Evolutionary conservation across 495 filamentous ascomycete species (phyloP), one percentile per base, ranked within the genome.

Genomic region (Penicillium argentinense): DNA sequence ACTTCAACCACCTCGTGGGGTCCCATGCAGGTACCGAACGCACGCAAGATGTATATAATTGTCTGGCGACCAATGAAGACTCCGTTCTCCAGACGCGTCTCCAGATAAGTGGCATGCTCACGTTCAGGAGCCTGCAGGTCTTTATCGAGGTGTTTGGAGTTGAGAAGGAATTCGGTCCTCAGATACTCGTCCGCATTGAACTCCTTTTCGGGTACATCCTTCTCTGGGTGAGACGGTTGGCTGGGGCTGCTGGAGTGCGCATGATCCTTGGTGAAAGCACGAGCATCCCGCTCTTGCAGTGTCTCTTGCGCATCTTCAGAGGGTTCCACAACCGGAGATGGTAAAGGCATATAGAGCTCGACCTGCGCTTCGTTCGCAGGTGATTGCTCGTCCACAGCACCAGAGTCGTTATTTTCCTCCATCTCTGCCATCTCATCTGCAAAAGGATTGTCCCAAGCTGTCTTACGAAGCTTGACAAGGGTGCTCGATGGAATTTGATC

Each of bases 31-130:
- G 62, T 45, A 26, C 72, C 71, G 47, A 75, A 75, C 2, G 70
- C 72, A 28, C 66, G 66, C 12, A 75, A 52, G 22, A 75, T 70
- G 21, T 54, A 46, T 25, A 67, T 57, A 30, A 69, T 66, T 59
- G 74, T 71, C 22, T 62, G 59, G 13, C 69, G 69, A 28, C 72
- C 69, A 3, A 75, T 43, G 28, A 75, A 74, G 17, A 74, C 60
- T 5, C 68, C 71, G 45, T 75, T 74, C 19, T 72, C 64, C 3
- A 75, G 45, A n/a, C 56, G 62, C 18, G 41, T 51, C 18, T 66
- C 57, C 7, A 62, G 29, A 1, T 53, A 40, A 17, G 59, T 47
- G 5, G 47, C 21, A 17, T 45, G 34, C 7, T 59, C 54, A 5
- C 33, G 24, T 17, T 50, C 45, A 5, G 29, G 39, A 42, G 56